Conservation (phyloP, 192 early-diverging fungal species). For the Diversispora eburnea region DNA sequence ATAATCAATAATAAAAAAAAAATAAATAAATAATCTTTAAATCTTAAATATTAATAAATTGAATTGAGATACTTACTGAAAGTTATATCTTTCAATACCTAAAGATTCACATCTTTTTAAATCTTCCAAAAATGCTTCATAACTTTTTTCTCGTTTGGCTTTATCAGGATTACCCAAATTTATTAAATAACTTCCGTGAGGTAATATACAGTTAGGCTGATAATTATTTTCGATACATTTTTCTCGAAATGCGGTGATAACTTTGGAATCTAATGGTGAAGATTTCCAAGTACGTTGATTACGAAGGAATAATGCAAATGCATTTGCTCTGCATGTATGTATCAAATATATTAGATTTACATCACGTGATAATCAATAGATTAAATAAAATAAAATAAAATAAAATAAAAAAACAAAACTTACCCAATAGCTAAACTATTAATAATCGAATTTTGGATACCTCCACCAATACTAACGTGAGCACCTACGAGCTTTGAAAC, state of each 20-base stretch:
- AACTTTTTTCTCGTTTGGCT: conserved; percentile 42
- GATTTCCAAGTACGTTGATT: conserved; percentile 41
- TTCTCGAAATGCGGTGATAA: conserved; percentile 33
- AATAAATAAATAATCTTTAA: background rate
- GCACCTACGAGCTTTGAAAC: conserved; percentile 37
- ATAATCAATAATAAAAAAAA: background rate
- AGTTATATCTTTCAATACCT: conserved; percentile 51
- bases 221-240: conserved; percentile 26
- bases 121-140: conserved; percentile 50
- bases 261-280: conserved; percentile 26
- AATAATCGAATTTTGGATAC: conserved; percentile 36
- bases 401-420: background rate
- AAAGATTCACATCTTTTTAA: conserved; percentile 47
- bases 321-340: conserved; percentile 28
- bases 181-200: conserved; percentile 55
- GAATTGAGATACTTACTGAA: conserved; percentile 38
- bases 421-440: conserved; percentile 40
- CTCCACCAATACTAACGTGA: conserved; percentile 41
- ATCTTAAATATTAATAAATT: background rate
- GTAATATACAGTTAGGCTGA: conserved; percentile 36
- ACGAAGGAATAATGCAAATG: conserved; percentile 41
- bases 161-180: conserved; percentile 51
- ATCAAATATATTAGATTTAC: no score
- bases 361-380: no score
- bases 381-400: background rate